phyloP scores from a whole-genome alignment of 2,329 filamentous ascomycete genomes.

The Botrytis squamosa region DNA sequence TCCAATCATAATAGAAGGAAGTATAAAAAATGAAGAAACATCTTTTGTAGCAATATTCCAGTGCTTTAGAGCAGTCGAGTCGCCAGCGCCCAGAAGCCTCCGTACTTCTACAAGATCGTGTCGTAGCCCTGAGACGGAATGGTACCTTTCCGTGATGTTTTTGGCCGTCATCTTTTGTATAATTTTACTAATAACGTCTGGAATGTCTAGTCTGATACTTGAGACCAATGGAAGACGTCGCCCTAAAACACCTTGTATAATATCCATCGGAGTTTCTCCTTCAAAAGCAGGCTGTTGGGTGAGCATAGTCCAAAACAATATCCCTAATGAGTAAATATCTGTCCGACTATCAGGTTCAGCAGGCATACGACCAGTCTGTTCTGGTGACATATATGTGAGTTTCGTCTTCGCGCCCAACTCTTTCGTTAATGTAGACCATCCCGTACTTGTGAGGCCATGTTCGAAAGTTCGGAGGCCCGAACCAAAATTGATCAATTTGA shows the following conservation, averaged over 20 bases:
- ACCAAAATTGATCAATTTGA: conserved; percentile 82
- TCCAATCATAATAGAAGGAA: conserved; percentile 80
- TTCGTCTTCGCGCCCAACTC: conserved; percentile 87
- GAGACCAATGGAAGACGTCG: conserved; percentile 76
- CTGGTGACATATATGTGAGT: conserved; percentile 86
- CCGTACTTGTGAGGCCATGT: conserved; percentile 79
- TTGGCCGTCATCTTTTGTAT: conserved; percentile 93
- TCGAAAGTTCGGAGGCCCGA: conserved; percentile 87
- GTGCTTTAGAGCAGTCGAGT: conserved; percentile 66
- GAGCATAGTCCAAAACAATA: conserved; percentile 84
- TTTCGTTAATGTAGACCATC: conserved; percentile 80
- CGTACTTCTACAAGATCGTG: conserved; percentile 75
- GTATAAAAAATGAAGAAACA: conserved; percentile 73
- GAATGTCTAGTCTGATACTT: conserved; percentile 75
- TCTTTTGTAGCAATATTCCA: conserved; percentile 81
- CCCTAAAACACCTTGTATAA: conserved; percentile 84
- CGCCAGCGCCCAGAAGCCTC: conserved; percentile 71
- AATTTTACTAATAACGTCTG: conserved; percentile 76
- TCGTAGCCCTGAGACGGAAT: conserved; percentile 83
- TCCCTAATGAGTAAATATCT: conserved; percentile 88
- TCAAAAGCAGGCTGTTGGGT: conserved; percentile 79
- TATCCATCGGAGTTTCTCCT: conserved; percentile 78
- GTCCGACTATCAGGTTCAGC: conserved; percentile 89
- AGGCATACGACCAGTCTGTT: conserved; percentile 90
- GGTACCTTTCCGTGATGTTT: conserved; percentile 82